A percentile compares a stretch with the other conserved stretches of the same genome.
Conservation (phyloP, 2,329 filamentous ascomycete species). For the Microdochium trichocladiopsis region DNA sequence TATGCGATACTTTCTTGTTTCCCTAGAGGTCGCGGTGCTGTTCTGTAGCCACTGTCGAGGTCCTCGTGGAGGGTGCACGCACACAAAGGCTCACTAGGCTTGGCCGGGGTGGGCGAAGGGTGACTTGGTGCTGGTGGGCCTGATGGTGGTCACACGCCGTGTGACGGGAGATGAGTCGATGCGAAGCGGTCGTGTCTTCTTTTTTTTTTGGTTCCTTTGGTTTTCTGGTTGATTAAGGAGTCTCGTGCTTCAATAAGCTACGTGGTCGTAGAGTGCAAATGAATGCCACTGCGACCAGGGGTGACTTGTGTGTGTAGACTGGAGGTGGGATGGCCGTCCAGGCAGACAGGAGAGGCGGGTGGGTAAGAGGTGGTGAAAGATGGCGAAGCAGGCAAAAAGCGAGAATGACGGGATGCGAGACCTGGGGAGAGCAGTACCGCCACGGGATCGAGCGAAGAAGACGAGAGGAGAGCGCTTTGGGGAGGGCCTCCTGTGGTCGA, state of each 20-base stretch:
- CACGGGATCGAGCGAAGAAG: neutral
- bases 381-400: neutral
- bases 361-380: conserved; percentile 3
- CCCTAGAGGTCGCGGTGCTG: no score
- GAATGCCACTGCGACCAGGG: conserved; percentile 35
- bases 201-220: conserved; percentile 1
- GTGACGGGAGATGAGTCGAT: conserved; percentile 4
- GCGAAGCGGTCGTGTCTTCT: conserved; percentile 3
- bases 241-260: no score
- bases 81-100: neutral
- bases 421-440: no score
- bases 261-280: conserved; percentile 40
- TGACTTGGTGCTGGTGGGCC: neutral
- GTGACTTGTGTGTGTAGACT: neutral
- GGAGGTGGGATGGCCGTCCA: neutral
- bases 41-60: neutral
- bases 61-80: neutral
- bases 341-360: conserved; percentile 8
- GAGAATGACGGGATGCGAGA: no score
- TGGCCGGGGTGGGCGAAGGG: neutral
- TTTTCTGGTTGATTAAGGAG: conserved; percentile 9
- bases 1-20: neutral
- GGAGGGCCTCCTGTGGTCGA: neutral
- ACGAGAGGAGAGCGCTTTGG: neutral
- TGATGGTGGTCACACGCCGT: neutral